phyloP scores from a whole-genome alignment of 1,139 yeast species.

The Taphrina confusa region DNA sequence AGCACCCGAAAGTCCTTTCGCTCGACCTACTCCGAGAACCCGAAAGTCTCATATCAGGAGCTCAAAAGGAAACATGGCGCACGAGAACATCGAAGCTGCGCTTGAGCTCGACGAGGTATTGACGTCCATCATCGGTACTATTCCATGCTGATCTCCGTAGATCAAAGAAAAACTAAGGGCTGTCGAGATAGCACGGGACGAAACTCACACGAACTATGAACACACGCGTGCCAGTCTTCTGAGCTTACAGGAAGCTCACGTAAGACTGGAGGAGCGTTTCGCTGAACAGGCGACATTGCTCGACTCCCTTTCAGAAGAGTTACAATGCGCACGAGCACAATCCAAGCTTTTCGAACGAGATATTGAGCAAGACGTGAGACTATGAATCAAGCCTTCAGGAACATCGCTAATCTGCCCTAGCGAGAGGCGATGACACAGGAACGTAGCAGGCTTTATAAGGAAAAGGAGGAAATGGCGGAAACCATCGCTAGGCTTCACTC shows the following conservation, averaged over 20 bases:
- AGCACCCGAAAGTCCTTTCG: not conserved
- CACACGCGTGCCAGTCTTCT: not conserved
- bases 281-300: not conserved
- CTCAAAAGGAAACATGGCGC: not conserved
- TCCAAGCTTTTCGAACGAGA: not conserved
- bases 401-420: not conserved
- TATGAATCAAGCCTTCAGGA: not conserved
- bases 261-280: not conserved
- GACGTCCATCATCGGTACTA: too few relatives aligned
- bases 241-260: not conserved
- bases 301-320: not conserved
- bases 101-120: not conserved
- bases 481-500: conserved; percentile 10
- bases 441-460: not conserved
- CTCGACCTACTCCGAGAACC: not conserved
- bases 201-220: not conserved
- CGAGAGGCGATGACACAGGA: not conserved
- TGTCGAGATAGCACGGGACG: conserved; percentile 7
- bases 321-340: not conserved
- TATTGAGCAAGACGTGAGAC: conserved; percentile 3
- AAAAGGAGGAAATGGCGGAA: conserved; percentile 14
- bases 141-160: not conserved
- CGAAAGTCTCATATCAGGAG: not conserved
- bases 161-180: not conserved
- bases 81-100: not conserved